A percentile compares a stretch with the other conserved stretches of the same genome.
Conservation (phyloP, 345 rosid species). For the Diplotaxis tenuifolia region DNA sequence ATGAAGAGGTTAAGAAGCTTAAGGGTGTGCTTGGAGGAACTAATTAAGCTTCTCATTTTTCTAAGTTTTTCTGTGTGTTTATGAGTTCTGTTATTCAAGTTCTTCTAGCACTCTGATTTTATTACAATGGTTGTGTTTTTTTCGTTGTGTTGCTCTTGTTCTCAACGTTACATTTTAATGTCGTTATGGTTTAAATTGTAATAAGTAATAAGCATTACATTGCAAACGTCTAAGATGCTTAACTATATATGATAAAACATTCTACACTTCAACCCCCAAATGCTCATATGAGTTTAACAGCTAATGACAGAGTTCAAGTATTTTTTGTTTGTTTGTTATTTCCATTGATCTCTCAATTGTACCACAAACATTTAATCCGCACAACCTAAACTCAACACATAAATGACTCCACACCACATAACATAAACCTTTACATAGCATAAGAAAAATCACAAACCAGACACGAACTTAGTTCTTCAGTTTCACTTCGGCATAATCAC, state of each 20-base stretch:
- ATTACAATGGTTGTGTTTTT: neutral
- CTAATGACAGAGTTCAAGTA: neutral
- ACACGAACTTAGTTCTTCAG: neutral
- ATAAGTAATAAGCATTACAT: neutral
- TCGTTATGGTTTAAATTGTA: neutral
- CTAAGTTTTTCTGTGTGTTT: neutral
- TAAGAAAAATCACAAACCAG: neutral
- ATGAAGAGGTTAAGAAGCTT: conserved; percentile 71
- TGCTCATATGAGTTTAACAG: neutral
- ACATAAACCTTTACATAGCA: conserved; percentile 11
- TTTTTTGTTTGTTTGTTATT: neutral
- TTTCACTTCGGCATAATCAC: conserved; percentile 40
- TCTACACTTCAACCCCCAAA: neutral
- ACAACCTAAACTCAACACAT: conserved; percentile 22
- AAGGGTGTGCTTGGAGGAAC: conserved; percentile 89
- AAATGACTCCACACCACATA: conserved; percentile 5
- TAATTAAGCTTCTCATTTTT: conserved; percentile 33
- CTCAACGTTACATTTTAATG: too few relatives aligned
- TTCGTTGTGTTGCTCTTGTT: neutral
- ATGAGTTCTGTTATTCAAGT: conserved; percentile 15
- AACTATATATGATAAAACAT: too few relatives aligned
- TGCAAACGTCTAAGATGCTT: neutral
- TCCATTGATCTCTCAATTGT: conserved; percentile 10
- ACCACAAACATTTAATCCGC: conserved; percentile 20
- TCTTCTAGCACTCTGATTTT: conserved; percentile 2